These are phyloP conservation scores for Sugiyamaella sp. DNA, from an alignment of 1,139 yeast genomes.

Conservation along the genomic window DNA sequence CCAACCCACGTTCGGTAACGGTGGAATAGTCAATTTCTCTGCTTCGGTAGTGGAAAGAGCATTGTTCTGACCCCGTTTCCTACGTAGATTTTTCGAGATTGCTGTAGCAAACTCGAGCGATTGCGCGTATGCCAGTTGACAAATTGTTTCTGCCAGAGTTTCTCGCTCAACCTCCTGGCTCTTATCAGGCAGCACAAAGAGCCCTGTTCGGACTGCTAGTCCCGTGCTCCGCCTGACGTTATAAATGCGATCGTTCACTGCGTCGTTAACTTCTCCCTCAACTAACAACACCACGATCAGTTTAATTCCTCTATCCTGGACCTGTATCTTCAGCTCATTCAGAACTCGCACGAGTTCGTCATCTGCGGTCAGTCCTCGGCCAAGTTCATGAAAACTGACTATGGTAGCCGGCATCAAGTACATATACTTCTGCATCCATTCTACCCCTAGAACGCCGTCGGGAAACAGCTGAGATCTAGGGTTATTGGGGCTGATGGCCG, in stretches of 20 bases:
- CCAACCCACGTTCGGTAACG: constrained; percentile 45
- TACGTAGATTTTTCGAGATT: constrained; percentile 46
- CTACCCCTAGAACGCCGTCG: constrained; percentile 47
- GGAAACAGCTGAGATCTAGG: constrained; percentile 46
- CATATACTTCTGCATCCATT: constrained; percentile 56
- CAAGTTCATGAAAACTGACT: constrained; percentile 48
- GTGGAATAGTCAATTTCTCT: constrained; percentile 27
- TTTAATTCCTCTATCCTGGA: constrained; percentile 41
- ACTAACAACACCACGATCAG: constrained; percentile 42
- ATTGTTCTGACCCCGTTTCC: constrained; percentile 36
- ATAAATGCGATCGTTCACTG: constrained; percentile 45
- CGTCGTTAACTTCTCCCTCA: constrained; percentile 40
- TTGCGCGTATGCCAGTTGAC: constrained; percentile 46
- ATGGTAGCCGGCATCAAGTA: constrained; percentile 49
- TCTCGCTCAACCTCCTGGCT: constrained; percentile 46
- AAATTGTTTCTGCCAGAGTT: constrained; percentile 45
- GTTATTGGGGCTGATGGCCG: constrained; percentile 49
- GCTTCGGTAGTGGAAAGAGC: constrained; percentile 10
- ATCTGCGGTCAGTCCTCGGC: constrained; percentile 43
- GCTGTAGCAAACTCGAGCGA: constrained; percentile 49
- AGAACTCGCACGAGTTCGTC: constrained; percentile 44
- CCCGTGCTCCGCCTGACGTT: constrained; percentile 48
- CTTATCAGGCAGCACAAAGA: constrained; percentile 47
- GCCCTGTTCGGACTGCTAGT: constrained; percentile 49
- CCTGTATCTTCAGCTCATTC: constrained; percentile 41